A percentile compares a stretch with the other conserved stretches of the same genome.
These are phyloP conservation scores for Leonotis leonurus DNA, from an alignment of 257 asterid species.

Conservation along the genomic window DNA sequence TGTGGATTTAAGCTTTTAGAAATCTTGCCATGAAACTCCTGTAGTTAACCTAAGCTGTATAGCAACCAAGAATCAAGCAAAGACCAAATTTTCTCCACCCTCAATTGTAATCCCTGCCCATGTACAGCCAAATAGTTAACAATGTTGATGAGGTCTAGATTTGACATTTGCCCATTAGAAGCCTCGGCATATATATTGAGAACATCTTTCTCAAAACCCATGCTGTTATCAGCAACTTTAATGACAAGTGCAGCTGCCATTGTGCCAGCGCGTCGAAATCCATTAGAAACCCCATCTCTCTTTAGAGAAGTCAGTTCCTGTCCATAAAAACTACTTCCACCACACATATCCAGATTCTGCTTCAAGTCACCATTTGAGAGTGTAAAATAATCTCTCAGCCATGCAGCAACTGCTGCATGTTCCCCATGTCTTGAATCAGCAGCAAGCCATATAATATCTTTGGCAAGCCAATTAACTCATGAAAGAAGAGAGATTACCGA, in stretches of 20 bases:
- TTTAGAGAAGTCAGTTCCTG: constrained; percentile 7
- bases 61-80: constrained; percentile 77
- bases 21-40: constrained; percentile 53
- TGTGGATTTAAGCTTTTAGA: constrained; percentile 69
- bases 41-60: constrained; percentile 46
- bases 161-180: constrained; percentile 98
- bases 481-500: constrained; percentile 80
- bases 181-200: constrained; percentile 90
- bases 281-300: constrained; percentile 28
- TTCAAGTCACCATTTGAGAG: constrained; percentile 52
- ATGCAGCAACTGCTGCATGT: constrained; percentile 75
- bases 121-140: constrained; percentile 88
- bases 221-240: constrained; percentile 60
- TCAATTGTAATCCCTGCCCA: constrained; percentile 77
- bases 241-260: constrained; percentile 96
- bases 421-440: constrained; percentile 88
- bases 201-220: constrained; percentile 53
- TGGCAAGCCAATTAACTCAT: constrained; percentile 91
- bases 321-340: constrained; percentile 21
- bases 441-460: constrained; percentile 95
- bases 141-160: constrained; percentile 79
- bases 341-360: constrained; percentile 31
- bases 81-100: constrained; percentile 65
- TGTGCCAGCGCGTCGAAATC: constrained; percentile 91
- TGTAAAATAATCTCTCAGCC: constrained; percentile 80